Base-by-base conservation (phyloP, 2,329 filamentous ascomycete species). In the Nothopassalora personata region DNA sequence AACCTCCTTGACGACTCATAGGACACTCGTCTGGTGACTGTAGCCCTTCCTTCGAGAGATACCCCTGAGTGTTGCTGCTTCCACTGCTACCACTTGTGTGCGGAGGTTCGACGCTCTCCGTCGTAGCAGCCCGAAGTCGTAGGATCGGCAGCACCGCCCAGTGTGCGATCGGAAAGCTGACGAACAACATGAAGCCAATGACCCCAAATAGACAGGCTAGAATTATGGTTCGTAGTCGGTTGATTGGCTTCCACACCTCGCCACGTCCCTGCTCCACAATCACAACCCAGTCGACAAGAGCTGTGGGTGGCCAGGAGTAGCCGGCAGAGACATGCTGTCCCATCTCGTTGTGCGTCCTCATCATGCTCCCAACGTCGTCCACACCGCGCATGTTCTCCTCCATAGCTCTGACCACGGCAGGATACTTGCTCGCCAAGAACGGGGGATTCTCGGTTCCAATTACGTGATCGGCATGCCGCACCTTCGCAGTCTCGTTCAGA, bases 201-300 rank as follows among this genome's bases (percentile, higher is more conserved):
- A 91, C 93, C 0, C 88, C 90, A 70, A 96, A 95, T 0, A 96
- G 89, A 62, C 90, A 96, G 6, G 85, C 89, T 2, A 96, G 75
- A 1, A 97, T 82, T 54, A 96, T 90, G 50, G 87, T 86, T 15
- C 89, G 85, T n/a, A 96, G 79, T n/a, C 84, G 86, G 33, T 80
- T 75, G 58, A 96, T 91, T 0, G 91, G 89, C 7, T 80, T 79
- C 75, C 88, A 91, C 0, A 91, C 90, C 73, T 96, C 91, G 27
- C 72, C 72, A 63, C 84, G 84, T 1, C 84, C 79, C 72, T 94
- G 87, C 71, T 96, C 92, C 0, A 96, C 83, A 1, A 96, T 68
- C 3, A 97, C 77, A 7, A 90, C 85, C 92, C 92, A 97, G 68
- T 93, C 85, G 6, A 89, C 89, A 54, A 95, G 75, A 0, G 76